Base-by-base conservation (phyloP, 352 stramenopile species). In the Phytophthora boehmeriae region DNA sequence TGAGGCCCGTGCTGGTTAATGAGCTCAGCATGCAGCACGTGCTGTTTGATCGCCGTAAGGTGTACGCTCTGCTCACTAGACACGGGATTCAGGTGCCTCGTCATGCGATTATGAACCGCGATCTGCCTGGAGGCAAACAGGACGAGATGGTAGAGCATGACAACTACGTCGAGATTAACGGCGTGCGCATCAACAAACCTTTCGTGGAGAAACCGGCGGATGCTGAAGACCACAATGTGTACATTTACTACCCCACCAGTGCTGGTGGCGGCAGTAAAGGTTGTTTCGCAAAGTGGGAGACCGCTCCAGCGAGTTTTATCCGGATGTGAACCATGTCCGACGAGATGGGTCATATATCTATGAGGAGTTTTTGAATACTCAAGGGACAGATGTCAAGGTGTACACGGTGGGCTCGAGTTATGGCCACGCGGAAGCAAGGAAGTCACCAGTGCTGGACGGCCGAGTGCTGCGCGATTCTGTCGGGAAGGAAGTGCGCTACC, bases 201-300 rank as follows among this genome's bases (percentile, higher is more conserved):
- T 99, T 99, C 63, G 98, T 99, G 0, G 98, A 99, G 76, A 99
- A 99, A 77, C 98, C 98, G 0, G 96, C 98, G 1, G 86, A 99
- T 73, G 97, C 97, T 0, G 98, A 99, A 60, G 97, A 99, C 83
- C 98, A 99, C 76, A 99, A 99, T 67, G 97, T 99, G 60, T 97
- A 98, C 71, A 99, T 99, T 67, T 99, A 99, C 75, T 99, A 99
- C 67, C 98, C 97, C 0, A 97, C 91, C 20, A 98, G 84, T 53
- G 97, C 97, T 10, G 98, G 98, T 23, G 98, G 98, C 20, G 98
- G 98, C 23, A 99, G 95, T 68, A 99, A 99, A 71, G 98, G 19
- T 72, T 99, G 1, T 99, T 99, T 75, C 94, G 98, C 10, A 99
- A 99, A 77, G 93, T 99, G 11, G 88, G 88, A 44, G 89, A 98